phyloP scores from a whole-genome alignment of 208 protist species.

The Trypanosoma cruzi region DNA sequence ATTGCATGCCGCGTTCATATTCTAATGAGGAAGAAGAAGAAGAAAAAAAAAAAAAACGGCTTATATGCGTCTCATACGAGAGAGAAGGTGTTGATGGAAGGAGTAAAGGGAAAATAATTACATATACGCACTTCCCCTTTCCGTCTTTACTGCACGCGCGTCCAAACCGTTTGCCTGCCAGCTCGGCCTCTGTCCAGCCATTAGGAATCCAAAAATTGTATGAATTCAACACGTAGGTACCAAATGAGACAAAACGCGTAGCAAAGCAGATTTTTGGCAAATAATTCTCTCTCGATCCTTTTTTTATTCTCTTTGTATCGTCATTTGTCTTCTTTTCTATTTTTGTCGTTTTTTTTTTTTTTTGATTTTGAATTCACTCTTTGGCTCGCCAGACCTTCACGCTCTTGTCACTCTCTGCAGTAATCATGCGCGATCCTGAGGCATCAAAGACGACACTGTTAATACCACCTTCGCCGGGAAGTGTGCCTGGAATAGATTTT shows the following conservation, averaged over 20 bases:
- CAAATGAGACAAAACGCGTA: background rate
- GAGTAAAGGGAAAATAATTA: no score
- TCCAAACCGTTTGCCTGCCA: no score
- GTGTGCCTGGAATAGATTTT: constrained; percentile 77
- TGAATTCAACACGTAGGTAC: background rate
- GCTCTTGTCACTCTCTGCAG: constrained; percentile 98
- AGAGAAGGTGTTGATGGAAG: no score
- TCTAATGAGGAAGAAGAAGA: constrained; percentile 1
- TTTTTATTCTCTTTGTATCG: background rate
- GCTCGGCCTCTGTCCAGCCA: no score
- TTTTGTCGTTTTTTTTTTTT: background rate
- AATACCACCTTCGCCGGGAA: constrained; percentile 93
- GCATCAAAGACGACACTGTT: constrained; percentile 93
- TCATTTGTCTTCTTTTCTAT: background rate
- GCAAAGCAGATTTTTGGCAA: background rate
- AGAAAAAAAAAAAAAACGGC: background rate
- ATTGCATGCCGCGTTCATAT: background rate
- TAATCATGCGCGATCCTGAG: constrained; percentile 98
- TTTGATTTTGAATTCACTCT: constrained; percentile 31
- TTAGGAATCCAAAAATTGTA: no score
- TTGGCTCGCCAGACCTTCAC: constrained; percentile 93
- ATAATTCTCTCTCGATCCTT: constrained; percentile 2
- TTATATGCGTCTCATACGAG: no score
- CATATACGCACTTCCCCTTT: no score
- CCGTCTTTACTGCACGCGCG: no score